phyloP scores from a whole-genome alignment of 2,329 filamentous ascomycete species.

The Neurospora crassa region DNA sequence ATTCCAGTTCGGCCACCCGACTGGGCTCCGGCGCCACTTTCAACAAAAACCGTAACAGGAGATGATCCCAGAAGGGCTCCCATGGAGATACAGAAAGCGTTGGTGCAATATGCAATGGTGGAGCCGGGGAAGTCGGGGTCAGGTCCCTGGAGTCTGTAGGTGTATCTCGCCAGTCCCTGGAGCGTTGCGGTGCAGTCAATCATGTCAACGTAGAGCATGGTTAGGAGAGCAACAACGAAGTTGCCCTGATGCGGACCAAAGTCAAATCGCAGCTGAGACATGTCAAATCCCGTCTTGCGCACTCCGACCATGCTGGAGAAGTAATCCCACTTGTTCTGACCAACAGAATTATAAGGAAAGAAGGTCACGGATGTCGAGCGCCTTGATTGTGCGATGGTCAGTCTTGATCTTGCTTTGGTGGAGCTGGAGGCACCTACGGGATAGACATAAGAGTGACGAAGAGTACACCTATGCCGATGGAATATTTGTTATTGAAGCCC shows the following conservation, averaged over 20 bases:
- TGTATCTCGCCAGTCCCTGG: constrained; percentile 75
- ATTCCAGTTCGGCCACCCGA: constrained; percentile 66
- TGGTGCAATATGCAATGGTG: constrained; percentile 66
- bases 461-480: constrained; percentile 63
- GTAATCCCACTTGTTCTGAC: constrained; percentile 57
- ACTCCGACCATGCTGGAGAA: constrained; percentile 66
- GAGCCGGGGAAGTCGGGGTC: constrained; percentile 78
- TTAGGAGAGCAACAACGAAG: constrained; percentile 63
- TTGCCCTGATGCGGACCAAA: constrained; percentile 45
- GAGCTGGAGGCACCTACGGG: constrained; percentile 42
- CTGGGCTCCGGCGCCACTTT: constrained; percentile 66
- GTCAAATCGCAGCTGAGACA: constrained; percentile 59
- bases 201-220: constrained; percentile 72
- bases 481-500: constrained; percentile 66
- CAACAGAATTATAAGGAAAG: constrained; percentile 57
- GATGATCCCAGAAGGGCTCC: constrained; percentile 60
- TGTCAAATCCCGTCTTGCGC: constrained; percentile 55
- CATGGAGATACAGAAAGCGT: constrained; percentile 62
- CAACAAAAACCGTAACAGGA: constrained; percentile 66
- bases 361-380: constrained; percentile 62
- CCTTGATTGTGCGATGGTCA: constrained; percentile 24
- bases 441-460: constrained; percentile 66
- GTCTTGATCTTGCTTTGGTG: not conserved
- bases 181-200: constrained; percentile 69
- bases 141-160: constrained; percentile 41